A percentile compares a stretch with the other conserved stretches of the same genome.
Conservation (phyloP, 2,329 filamentous ascomycete species). For the Camillea tinctor region DNA sequence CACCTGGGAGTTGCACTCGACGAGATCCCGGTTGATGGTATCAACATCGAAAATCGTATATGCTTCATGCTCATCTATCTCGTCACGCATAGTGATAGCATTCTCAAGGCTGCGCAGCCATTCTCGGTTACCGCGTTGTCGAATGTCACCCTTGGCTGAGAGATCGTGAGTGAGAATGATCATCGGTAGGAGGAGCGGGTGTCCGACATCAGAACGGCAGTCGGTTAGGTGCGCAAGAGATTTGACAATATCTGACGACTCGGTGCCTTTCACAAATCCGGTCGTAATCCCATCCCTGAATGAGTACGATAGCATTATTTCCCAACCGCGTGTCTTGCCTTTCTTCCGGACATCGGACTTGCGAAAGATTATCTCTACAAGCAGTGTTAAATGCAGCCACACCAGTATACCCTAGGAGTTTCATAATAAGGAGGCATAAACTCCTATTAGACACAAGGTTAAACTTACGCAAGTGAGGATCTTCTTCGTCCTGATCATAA, state of each 20-base stretch:
- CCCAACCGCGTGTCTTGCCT: constrained; percentile 62
- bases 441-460: not conserved
- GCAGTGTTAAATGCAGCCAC: constrained; percentile 9
- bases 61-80: constrained; percentile 55
- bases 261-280: constrained; percentile 61
- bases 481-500: constrained; percentile 54
- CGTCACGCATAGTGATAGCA: constrained; percentile 59
- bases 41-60: constrained; percentile 58
- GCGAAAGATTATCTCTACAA: constrained; percentile 58
- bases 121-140: constrained; percentile 61
- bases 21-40: constrained; percentile 59
- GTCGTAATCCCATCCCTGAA: constrained; percentile 55
- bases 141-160: constrained; percentile 54
- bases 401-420: not conserved
- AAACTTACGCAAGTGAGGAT: constrained; percentile 55
- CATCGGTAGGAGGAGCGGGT: constrained; percentile 58
- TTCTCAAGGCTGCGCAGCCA: constrained; percentile 62
- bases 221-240: constrained; percentile 50
- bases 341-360: constrained; percentile 67
- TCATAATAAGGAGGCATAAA: not conserved
- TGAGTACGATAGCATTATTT: constrained; percentile 60
- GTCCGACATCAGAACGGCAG: constrained; percentile 50
- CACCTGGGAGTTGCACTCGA: constrained; percentile 62
- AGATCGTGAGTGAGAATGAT: constrained; percentile 61
- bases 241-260: constrained; percentile 51